These are phyloP conservation scores for Guyanaporus albipodus DNA, from an alignment of 768 basidiomycete genomes.

Conservation along the genomic window DNA sequence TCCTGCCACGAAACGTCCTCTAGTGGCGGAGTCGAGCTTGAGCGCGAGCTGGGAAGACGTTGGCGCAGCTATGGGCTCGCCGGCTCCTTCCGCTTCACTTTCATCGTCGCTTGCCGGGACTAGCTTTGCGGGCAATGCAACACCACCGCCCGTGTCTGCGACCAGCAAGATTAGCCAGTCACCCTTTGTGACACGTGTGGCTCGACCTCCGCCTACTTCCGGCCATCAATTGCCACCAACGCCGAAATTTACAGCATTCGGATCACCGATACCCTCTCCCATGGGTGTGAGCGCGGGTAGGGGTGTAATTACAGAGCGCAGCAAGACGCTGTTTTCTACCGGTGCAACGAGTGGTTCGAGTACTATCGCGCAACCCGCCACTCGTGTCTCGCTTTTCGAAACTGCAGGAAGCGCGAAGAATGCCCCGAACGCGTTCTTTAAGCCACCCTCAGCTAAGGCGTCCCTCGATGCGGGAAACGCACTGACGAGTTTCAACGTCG, in stretches of 20 bases:
- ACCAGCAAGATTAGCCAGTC: background rate
- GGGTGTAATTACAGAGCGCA: conserved; percentile 14
- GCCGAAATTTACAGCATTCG: conserved; percentile 27
- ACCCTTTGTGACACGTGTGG: conserved; percentile 7
- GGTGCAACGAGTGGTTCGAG: background rate
- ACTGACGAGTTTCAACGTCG: background rate
- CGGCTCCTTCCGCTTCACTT: conserved; percentile 7
- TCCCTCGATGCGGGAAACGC: conserved; percentile 2
- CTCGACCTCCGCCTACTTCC: conserved; percentile 3
- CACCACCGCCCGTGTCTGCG: background rate
- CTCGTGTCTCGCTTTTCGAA: conserved; percentile 36
- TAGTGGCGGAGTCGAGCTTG: conserved; percentile 35
- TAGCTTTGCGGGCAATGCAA: conserved; percentile 4
- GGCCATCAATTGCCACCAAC: conserved; percentile 4
- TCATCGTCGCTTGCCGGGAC: conserved; percentile 3
- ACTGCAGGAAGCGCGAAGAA: conserved; percentile 46
- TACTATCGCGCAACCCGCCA: background rate
- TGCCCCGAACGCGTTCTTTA: conserved; percentile 64
- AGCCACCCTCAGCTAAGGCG: conserved; percentile 37
- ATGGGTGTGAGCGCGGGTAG: background rate
- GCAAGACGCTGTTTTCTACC: conserved; percentile 15
- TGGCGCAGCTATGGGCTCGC: conserved; percentile 16
- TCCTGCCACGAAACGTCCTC: conserved; percentile 20
- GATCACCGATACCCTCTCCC: conserved; percentile 19
- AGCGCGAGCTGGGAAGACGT: conserved; percentile 68